phyloP scores from a whole-genome alignment of 1,284 basidiomycete species.

The Cutaneotrichosporon daszewskae region DNA sequence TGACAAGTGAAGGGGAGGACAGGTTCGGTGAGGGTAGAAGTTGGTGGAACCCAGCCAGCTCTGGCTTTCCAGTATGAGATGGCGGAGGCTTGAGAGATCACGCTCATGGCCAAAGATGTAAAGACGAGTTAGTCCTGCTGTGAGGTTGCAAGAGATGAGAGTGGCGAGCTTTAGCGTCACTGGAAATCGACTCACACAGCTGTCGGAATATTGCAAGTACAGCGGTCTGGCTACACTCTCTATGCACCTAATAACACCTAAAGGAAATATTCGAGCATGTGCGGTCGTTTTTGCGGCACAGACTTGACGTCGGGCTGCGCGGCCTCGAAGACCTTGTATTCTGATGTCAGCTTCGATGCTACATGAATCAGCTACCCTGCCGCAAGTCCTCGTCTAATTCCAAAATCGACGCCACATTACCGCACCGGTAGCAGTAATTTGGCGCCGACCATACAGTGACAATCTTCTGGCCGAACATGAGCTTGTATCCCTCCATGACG shows the following conservation, averaged over 20 bases:
- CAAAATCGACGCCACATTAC: constrained; percentile 88
- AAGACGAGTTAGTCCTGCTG: too few species aligned
- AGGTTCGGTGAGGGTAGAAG: too few species aligned
- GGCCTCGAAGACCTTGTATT: constrained; percentile 67
- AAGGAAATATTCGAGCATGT: constrained; percentile 46
- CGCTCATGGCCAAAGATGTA: too few species aligned
- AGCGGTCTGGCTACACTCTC: too few species aligned
- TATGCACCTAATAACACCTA: constrained; percentile 14
- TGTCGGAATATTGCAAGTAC: too few species aligned
- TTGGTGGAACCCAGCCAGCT: too few species aligned
- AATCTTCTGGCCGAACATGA: constrained; percentile 93
- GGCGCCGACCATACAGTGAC: constrained; percentile 99
- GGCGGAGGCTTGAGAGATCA: too few species aligned
- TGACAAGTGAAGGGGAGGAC: too few species aligned
- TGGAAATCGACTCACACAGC: too few species aligned
- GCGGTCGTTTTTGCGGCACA: constrained; percentile 78
- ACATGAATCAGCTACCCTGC: constrained; percentile 73
- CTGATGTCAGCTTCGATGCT: constrained; percentile 36
- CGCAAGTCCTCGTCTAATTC: constrained; percentile 84
- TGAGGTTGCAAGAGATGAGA: too few species aligned
- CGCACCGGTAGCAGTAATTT: constrained; percentile 96
- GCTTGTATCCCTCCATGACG: constrained; percentile 97
- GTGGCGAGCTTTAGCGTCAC: too few species aligned
- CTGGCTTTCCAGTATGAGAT: too few species aligned
- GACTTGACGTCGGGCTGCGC: constrained; percentile 68